These are phyloP conservation scores for Fagus crenata DNA, from an alignment of 306 rosid genomes.

Conservation along the genomic window DNA sequence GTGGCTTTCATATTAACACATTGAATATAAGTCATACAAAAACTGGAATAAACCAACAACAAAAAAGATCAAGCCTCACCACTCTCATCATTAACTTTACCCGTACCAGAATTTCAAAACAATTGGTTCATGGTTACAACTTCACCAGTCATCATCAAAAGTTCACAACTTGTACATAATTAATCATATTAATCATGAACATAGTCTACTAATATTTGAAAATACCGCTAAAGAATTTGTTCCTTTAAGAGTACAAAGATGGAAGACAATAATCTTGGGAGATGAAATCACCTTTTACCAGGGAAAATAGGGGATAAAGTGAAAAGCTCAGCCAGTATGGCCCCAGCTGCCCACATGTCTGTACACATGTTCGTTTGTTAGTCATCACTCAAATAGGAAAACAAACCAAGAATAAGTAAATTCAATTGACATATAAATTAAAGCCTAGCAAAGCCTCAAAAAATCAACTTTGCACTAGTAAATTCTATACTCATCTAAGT, in stretches of 20 bases:
- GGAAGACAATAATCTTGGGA: constrained; percentile 19
- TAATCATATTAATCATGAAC: background rate
- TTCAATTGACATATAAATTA: constrained; percentile 6
- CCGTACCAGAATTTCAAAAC: too few species aligned
- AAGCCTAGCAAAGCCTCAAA: background rate
- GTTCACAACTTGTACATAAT: background rate
- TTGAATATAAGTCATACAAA: background rate
- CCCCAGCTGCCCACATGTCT: constrained; percentile 96
- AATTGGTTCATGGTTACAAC: background rate
- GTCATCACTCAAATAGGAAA: constrained; percentile 35
- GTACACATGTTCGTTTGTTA: constrained; percentile 38
- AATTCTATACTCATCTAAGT: background rate
- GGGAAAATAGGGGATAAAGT: constrained; percentile 79
- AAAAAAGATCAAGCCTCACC: background rate
- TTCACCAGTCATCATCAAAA: constrained; percentile 2
- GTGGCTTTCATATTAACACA: too few species aligned
- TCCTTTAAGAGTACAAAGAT: constrained; percentile 2
- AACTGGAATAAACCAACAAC: background rate
- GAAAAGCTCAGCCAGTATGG: constrained; percentile 85
- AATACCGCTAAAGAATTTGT: background rate
- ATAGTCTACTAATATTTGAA: background rate
- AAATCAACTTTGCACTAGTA: background rate
- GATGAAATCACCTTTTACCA: constrained; percentile 68
- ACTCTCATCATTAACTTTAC: too few species aligned
- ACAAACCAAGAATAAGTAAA: constrained; percentile 20